Conservation (phyloP, 1,139 yeast genomes). For the Magnusiomyces clavatus region DNA sequence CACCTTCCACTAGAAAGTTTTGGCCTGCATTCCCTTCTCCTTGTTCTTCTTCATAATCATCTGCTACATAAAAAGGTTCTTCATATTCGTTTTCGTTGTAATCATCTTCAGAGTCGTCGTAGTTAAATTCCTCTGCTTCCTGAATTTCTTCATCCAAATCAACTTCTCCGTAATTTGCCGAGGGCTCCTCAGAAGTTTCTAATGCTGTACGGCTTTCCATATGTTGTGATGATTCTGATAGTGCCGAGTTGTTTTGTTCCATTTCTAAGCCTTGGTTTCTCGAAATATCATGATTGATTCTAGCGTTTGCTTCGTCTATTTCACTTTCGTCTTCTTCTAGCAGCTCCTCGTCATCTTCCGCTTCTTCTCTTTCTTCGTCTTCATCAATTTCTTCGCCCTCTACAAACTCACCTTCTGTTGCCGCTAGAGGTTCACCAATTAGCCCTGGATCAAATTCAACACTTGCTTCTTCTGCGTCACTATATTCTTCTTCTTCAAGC, state of each 20-base stretch:
- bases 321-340: too few species aligned
- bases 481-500: conserved; percentile 16
- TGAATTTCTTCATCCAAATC: conserved; percentile 8
- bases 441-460: conserved; percentile 3
- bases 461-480: conserved; percentile 5
- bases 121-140: conserved; percentile 8
- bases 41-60: conserved; percentile 1
- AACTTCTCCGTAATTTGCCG: conserved; percentile 6
- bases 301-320: too few species aligned
- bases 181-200: too few species aligned
- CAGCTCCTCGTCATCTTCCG: neutral
- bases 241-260: neutral
- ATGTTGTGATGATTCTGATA: neutral
- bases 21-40: neutral
- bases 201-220: too few species aligned
- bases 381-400: conserved; percentile 13
- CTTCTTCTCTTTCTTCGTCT: conserved; percentile 13
- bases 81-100: conserved; percentile 8
- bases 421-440: neutral
- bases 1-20: neutral
- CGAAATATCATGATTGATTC: too few species aligned
- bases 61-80: conserved; percentile 4
- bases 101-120: conserved; percentile 7
- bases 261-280: too few species aligned
- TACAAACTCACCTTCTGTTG: conserved; percentile 24